Conservation (phyloP, 305 asterid species). For the Fraxinus latifolia region DNA sequence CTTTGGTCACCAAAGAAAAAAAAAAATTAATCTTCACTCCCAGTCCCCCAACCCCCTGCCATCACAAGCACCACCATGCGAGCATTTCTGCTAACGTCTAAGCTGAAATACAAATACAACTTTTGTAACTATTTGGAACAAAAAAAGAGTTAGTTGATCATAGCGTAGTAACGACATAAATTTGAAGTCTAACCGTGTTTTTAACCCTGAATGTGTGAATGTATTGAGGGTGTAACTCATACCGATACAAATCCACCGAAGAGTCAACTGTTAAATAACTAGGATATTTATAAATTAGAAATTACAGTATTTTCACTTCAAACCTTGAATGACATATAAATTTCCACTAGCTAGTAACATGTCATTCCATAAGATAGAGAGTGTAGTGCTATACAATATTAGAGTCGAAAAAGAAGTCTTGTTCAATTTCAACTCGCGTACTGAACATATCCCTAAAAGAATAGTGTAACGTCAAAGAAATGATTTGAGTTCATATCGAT, state of each 20-base stretch:
- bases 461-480: background rate
- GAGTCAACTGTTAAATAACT: slow-evolving; percentile 79
- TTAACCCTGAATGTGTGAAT: background rate
- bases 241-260: slow-evolving; percentile 93
- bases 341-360: background rate
- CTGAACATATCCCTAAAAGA: background rate
- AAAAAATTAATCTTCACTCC: background rate
- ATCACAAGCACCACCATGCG: background rate
- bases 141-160: background rate
- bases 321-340: background rate
- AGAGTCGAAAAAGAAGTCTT: background rate
- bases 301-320: background rate
- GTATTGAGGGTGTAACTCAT: background rate
- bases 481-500: background rate
- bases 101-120: background rate
- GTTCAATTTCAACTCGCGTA: background rate
- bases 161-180: background rate
- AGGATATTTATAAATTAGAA: background rate
- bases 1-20: background rate
- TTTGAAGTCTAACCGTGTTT: background rate
- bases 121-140: background rate
- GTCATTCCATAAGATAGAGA: background rate
- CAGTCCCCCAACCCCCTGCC: background rate
- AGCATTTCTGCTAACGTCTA: background rate
- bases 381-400: background rate